Percentiles rank a stretch among this genome's conserved stretches.
Conservation (phyloP, 805 yeast species). For the Danielozyma ontarioensis region DNA sequence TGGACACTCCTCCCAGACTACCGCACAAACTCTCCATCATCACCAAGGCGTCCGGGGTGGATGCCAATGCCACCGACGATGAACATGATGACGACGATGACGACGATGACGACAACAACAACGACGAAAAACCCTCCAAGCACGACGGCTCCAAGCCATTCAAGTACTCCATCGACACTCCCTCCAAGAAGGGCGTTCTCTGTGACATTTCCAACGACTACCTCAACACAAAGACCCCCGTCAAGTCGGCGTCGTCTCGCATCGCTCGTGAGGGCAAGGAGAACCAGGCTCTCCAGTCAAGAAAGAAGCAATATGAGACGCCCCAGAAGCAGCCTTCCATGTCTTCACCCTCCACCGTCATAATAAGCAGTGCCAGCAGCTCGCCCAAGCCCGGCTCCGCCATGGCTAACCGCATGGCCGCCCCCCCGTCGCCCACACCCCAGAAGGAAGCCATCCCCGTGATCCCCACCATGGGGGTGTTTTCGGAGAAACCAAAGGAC, state of each 20-base stretch:
- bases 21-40: conserved; percentile 24
- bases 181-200: conserved; percentile 26
- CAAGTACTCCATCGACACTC: conserved; percentile 23
- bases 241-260: conserved; percentile 5
- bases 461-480: neutral
- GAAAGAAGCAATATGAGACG: conserved; percentile 19
- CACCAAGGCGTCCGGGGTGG: conserved; percentile 9
- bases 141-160: conserved; percentile 3
- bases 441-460: neutral
- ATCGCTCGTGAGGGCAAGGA: conserved; percentile 3
- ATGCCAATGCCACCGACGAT: conserved; percentile 11
- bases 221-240: conserved; percentile 10
- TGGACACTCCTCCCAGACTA: conserved; percentile 35
- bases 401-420: too few relatives aligned
- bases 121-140: conserved; percentile 4
- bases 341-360: conserved; percentile 41
- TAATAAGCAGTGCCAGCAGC: conserved; percentile 28
- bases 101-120: conserved; percentile 11
- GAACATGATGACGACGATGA: conserved; percentile 12
- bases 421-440: neutral
- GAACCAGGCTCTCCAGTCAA: too few relatives aligned
- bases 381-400: too few relatives aligned
- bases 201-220: conserved; percentile 19
- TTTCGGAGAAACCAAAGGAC: conserved; percentile 3
- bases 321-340: conserved; percentile 28